Conservation (phyloP, 2,329 filamentous ascomycete species). For the Cordyceps cateniannulata region DNA sequence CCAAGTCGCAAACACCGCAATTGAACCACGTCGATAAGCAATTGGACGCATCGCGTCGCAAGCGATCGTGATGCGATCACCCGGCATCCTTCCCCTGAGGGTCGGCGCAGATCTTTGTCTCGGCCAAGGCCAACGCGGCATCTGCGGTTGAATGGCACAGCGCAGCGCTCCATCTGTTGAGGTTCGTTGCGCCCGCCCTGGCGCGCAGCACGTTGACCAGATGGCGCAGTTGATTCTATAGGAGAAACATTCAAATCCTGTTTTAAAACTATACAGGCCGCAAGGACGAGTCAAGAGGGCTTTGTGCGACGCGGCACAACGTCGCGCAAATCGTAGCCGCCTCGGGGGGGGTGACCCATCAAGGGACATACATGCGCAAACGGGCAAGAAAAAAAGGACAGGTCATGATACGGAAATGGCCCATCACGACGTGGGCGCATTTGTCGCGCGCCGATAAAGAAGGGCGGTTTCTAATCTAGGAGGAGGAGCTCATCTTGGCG, state of each 20-base stretch:
- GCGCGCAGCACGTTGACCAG: neutral
- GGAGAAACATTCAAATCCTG: neutral
- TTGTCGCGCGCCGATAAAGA: neutral
- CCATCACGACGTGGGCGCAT: neutral
- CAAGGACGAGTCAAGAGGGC: neutral
- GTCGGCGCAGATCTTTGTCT: conserved; percentile 1
- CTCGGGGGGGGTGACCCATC: neutral
- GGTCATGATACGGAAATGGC: neutral
- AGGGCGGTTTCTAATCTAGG: neutral
- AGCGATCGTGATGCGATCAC: conserved; percentile 5
- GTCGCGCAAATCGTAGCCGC: conserved; percentile 7
- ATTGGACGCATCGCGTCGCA: neutral
- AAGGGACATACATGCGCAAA: conserved; percentile 4
- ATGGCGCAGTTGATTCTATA: neutral
- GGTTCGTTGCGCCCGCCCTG: neutral
- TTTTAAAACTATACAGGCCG: neutral
- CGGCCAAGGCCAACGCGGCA: neutral
- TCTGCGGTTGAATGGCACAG: neutral
- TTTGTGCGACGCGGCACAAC: neutral
- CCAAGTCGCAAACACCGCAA: neutral
- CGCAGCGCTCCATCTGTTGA: neutral
- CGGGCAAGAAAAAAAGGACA: neutral
- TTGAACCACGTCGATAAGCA: neutral
- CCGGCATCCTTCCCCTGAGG: neutral
- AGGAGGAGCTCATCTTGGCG: neutral